These are phyloP conservation scores for Vitis rupestris DNA, from an alignment of 164 flowering plant genomes.

Conservation along the genomic window DNA sequence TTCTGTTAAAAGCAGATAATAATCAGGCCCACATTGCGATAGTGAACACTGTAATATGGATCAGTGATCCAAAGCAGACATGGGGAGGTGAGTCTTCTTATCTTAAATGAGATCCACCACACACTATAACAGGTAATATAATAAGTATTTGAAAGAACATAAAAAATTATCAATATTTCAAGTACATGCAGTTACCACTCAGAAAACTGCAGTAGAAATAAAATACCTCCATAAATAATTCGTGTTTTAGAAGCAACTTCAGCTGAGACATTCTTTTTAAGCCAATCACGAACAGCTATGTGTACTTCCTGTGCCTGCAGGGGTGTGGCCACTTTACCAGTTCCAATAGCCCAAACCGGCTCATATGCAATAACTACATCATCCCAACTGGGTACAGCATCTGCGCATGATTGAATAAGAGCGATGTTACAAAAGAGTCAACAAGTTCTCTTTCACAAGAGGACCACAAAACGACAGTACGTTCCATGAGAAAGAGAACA, in stretches of 20 bases:
- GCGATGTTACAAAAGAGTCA: conserved; percentile 3
- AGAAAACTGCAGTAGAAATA: not conserved
- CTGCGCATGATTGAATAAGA: conserved; percentile 37
- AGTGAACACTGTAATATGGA: not conserved
- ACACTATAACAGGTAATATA: not conserved
- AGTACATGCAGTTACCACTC: not conserved
- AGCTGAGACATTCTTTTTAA: conserved; percentile 79
- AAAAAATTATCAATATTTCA: not conserved
- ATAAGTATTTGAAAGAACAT: not conserved
- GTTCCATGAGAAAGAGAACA: conserved; percentile 1
- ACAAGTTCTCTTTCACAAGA: not conserved
- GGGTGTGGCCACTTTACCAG: conserved; percentile 93
- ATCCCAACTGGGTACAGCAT: conserved; percentile 91
- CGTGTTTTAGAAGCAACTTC: conserved; percentile 90
- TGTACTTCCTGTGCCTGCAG: conserved; percentile 98
- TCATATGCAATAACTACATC: conserved; percentile 90
- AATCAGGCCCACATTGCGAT: not conserved
- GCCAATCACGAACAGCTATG: conserved; percentile 93
- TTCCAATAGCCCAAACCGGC: conserved; percentile 99
- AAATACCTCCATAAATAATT: conserved; percentile 92
- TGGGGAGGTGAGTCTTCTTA: not conserved
- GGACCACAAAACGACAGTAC: not conserved
- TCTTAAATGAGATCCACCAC: not conserved
- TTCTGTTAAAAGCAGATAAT: not conserved
- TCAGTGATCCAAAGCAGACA: not conserved